Percentiles rank a stretch among this genome's conserved stretches.
These are phyloP conservation scores for Goffeauzyma gilvescens DNA, from an alignment of 768 basidiomycete species.

Conservation along the genomic window DNA sequence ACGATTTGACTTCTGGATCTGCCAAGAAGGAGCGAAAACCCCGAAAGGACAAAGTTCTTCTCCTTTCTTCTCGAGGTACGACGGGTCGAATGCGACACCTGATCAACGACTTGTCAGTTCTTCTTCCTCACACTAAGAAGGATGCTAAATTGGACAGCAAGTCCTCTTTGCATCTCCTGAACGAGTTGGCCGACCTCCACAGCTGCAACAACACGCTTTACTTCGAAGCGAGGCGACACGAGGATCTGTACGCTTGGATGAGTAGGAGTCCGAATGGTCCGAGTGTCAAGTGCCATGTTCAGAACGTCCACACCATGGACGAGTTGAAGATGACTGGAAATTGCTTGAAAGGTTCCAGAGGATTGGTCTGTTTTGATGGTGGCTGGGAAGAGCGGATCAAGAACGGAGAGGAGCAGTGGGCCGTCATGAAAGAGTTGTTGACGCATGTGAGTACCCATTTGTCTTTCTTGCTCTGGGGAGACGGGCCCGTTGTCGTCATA, in stretches of 20 bases:
- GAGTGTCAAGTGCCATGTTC: conserved; percentile 89
- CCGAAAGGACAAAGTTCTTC: conserved; percentile 86
- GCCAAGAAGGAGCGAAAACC: conserved; percentile 37
- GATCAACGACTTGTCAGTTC: conserved; percentile 76
- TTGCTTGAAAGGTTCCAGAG: conserved; percentile 85
- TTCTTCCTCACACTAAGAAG: conserved; percentile 91
- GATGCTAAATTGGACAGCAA: conserved; percentile 97
- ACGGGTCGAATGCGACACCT: conserved; percentile 93
- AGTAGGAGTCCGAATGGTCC: conserved; percentile 95
- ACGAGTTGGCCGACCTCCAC: conserved; percentile 88
- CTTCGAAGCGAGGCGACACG: conserved; percentile 87
- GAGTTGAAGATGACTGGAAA: conserved; percentile 99
- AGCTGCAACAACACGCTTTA: conserved; percentile 96
- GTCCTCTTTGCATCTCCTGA: conserved; percentile 73
- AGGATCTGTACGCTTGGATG: conserved; percentile 92
- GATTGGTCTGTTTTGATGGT: conserved; percentile 77
- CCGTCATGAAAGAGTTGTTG: conserved; percentile 64
- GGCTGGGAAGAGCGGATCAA: conserved; percentile 73
- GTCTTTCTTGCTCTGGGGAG: no score
- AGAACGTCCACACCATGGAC: conserved; percentile 98
- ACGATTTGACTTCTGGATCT: no score
- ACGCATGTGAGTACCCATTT: conserved; percentile 25
- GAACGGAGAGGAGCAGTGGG: conserved; percentile 60
- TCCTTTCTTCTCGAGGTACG: conserved; percentile 81
- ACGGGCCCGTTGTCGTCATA: no score